These are phyloP conservation scores for Mycena pura DNA, from an alignment of 768 basidiomycete species.

Conservation along the genomic window DNA sequence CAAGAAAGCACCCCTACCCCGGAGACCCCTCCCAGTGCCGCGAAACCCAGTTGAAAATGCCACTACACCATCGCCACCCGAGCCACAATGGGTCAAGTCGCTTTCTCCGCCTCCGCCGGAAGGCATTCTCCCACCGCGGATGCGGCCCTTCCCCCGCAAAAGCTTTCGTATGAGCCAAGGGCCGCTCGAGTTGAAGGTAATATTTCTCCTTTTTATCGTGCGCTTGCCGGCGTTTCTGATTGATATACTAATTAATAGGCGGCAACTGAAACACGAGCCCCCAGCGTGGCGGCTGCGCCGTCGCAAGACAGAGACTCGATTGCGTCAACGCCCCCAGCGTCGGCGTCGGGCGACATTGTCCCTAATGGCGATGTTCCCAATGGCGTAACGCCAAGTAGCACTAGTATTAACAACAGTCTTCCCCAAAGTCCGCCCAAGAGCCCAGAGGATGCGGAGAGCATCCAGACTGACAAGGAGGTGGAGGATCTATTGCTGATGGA, in stretches of 20 bases:
- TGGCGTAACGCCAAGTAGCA: not conserved
- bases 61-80: too few relatives aligned
- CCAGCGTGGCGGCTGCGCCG: not conserved
- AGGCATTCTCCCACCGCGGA: slow-evolving; percentile 24
- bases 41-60: too few relatives aligned
- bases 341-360: too few relatives aligned
- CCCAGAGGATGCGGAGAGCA: slow-evolving; percentile 18
- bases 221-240: not conserved
- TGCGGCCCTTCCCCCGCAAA: slow-evolving; percentile 19
- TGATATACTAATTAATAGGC: not conserved
- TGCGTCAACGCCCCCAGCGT: not conserved
- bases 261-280: not conserved
- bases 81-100: slow-evolving; percentile 3
- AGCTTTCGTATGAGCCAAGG: slow-evolving; percentile 10
- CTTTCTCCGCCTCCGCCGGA: slow-evolving; percentile 24
- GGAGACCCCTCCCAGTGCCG: slow-evolving; percentile 18
- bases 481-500: slow-evolving; percentile 24
- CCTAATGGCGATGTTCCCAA: not conserved
- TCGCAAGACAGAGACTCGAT: not conserved
- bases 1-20: slow-evolving; percentile 19
- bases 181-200: slow-evolving; percentile 18
- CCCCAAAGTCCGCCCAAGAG: not conserved
- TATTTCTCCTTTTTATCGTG: not conserved
- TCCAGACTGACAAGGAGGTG: slow-evolving; percentile 21
- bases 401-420: not conserved